Evolutionary conservation across 2,329 filamentous ascomycete genomes (phyloP), one percentile per base, ranked within the genome.

Genomic region (Aspergillus persii): DNA sequence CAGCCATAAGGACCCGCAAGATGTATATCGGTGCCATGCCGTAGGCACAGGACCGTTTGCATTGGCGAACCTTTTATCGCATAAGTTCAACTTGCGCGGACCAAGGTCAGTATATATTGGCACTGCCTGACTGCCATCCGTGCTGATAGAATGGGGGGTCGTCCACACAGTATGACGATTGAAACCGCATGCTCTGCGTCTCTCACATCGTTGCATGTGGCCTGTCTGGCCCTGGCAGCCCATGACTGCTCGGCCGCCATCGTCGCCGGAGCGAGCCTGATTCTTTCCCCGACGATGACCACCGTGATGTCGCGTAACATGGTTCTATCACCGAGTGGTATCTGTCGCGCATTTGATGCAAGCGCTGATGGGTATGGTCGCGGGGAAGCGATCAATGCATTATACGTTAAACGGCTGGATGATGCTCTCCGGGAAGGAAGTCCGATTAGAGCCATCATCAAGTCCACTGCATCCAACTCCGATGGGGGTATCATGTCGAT

Each of bases 231-330:
- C 9, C 6, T 51, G 12, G 12, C 29, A 8, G 6, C 18, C 11
- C 11, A 33, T 9, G 49, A 51, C 18, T 51, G 49, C 49, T 29
- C 49, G 8, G n/a, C 23, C 3, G 49, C 49, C 11, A 51, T 51
- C 11, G 49, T 33, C 3, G 49, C 49, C 4, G 49, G 49, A 1
- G 3, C 49, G 9, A 56, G 47, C n/a, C n/a, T 56, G 4, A 49
- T 56, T 29, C 26, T 50, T 7, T 27, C 53, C 2, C 53, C 53
- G 4, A 56, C 53, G n/a, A 50, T 56, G 53, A 50, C 53, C 23
- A 50, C 27, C 3, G n/a, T 15, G 3, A 50, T 56, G 53, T 48
- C 46, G 8, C 41, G 33, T n/a, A 49, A 50, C 8, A 23, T 36
- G 46, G 53, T 49, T 26, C 12, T 56, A 9, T 49, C 53, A 31